Base-by-base conservation (phyloP, 495 filamentous ascomycete genomes). In the Glonium stellatum region DNA sequence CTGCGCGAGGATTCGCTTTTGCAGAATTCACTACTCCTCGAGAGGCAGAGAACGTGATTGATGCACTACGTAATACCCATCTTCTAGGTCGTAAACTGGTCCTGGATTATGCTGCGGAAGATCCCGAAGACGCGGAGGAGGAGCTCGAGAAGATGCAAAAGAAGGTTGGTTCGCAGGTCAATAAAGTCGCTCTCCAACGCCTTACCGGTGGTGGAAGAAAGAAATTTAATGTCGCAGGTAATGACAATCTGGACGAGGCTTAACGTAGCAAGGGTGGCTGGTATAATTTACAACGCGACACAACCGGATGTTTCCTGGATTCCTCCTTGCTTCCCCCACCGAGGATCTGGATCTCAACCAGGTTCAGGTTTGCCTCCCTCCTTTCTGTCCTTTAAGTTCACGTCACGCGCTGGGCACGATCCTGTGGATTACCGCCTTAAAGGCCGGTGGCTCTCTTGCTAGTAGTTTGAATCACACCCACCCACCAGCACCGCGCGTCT, bases 111-210 rank as follows among this genome's bases (percentile, higher is more conserved):
- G 92, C 90, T 23, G 85, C 84, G 62, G 85, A 83, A 60, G 92
- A 96, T 59, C 79, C 89, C 42, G 80, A 89, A 60, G 90, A 97
- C 78, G 84, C 93, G 15, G 93, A 99, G 77, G 89, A 91, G 71
- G 90, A 96, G 76, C 92, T 99, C 67, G 85, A 87, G 72, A 89
- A 87, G 72, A 95, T 99, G 87, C 88, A 92, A 72, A 86, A 88
- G 80, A 99, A 96, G 80, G 87, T 91, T 67, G 86, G 88, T 49
- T 83, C 84, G 54, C 91, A 97, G 76, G 80, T 84, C 66, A 87
- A 91, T 76, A 90, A 88, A 74, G 85, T 97, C 67, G 87, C 89
- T 67, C 74, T 95, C 72, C 90, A 92, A 73, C 84, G 87, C 72
- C 84, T 97, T 67, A 91, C 86, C 61, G 87, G 87, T 70, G 77